Conservation (phyloP, 2,329 filamentous ascomycete genomes). For the Penicillium sp. region DNA sequence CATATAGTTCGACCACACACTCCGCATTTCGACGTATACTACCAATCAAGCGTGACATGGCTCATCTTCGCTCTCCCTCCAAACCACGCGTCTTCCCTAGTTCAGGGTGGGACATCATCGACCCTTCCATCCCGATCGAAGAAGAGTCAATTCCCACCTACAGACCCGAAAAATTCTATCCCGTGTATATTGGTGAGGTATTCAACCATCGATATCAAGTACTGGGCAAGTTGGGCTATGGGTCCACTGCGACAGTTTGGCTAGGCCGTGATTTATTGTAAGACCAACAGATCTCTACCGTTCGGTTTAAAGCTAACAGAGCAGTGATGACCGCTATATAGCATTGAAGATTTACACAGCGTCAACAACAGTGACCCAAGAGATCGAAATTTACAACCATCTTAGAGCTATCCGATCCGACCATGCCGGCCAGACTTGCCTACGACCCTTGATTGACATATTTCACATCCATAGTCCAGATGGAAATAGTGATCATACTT, state of each 20-base stretch:
- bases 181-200: slow-evolving; percentile 10
- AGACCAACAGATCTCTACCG: slow-evolving; percentile 1
- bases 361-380: slow-evolving; percentile 10
- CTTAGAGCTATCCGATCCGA: slow-evolving; percentile 23
- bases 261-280: slow-evolving; percentile 9
- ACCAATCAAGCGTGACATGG: background rate
- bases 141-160: background rate
- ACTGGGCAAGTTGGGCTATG: slow-evolving; percentile 17
- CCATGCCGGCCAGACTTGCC: slow-evolving; percentile 26
- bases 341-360: slow-evolving; percentile 17
- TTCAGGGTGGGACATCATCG: background rate
- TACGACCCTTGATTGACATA: slow-evolving; percentile 30
- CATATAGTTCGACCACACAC: too few relatives aligned
- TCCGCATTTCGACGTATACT: too few relatives aligned
- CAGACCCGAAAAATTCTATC: slow-evolving; percentile 10
- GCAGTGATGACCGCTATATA: background rate
- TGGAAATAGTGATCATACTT: slow-evolving; percentile 21
- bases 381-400: slow-evolving; percentile 30
- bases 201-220: slow-evolving; percentile 15
- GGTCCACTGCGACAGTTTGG: slow-evolving; percentile 15
- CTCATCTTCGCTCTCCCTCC: slow-evolving; percentile 1
- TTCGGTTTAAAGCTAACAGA: background rate
- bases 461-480: slow-evolving; percentile 30
- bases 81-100: slow-evolving; percentile 9
- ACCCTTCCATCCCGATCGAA: background rate